Evolutionary conservation across 352 stramenopile species (phyloP).

Genomic region (Detonula confervacea): DNA sequence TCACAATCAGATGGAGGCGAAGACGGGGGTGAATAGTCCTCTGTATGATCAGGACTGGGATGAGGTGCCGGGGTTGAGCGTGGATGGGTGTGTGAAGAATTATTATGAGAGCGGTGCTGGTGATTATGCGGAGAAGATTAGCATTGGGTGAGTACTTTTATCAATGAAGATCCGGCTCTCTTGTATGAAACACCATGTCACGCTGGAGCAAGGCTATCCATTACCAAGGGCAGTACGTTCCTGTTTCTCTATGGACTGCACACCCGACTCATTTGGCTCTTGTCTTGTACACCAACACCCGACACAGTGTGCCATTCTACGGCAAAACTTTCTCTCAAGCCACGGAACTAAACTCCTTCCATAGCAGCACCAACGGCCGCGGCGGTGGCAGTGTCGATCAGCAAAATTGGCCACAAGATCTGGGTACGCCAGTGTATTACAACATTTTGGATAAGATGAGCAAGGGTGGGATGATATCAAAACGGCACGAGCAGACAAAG

Average conservation of each 20-base stretch:
- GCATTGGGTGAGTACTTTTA: slow-evolving; percentile 38
- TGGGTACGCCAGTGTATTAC: slow-evolving; percentile 54
- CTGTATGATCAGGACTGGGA: slow-evolving; percentile 57
- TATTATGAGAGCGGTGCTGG: slow-evolving; percentile 38
- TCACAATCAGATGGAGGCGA: slow-evolving; percentile 55
- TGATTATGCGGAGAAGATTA: slow-evolving; percentile 39
- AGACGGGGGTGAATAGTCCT: slow-evolving; percentile 47
- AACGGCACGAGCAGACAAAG: slow-evolving; percentile 49
- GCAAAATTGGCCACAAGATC: slow-evolving; percentile 50
- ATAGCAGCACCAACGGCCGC: slow-evolving; percentile 32
- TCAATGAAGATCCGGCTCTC: too few species aligned
- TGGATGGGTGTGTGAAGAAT: slow-evolving; percentile 56
- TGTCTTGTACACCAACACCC: neutral
- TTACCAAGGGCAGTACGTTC: too few species aligned
- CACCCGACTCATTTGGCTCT: neutral
- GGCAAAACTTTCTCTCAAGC: slow-evolving; percentile 45
- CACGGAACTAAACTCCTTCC: slow-evolving; percentile 32
- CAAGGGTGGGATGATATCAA: slow-evolving; percentile 34
- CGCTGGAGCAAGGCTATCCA: too few species aligned
- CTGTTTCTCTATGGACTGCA: neutral
- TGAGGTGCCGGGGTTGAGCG: slow-evolving; percentile 23
- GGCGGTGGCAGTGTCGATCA: slow-evolving; percentile 32
- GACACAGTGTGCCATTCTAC: slow-evolving; percentile 42
- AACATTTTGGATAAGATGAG: slow-evolving; percentile 55
- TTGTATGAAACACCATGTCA: too few species aligned